These are phyloP conservation scores for Stereocaulon alpinum DNA, from an alignment of 495 filamentous ascomycete species.

Conservation along the genomic window DNA sequence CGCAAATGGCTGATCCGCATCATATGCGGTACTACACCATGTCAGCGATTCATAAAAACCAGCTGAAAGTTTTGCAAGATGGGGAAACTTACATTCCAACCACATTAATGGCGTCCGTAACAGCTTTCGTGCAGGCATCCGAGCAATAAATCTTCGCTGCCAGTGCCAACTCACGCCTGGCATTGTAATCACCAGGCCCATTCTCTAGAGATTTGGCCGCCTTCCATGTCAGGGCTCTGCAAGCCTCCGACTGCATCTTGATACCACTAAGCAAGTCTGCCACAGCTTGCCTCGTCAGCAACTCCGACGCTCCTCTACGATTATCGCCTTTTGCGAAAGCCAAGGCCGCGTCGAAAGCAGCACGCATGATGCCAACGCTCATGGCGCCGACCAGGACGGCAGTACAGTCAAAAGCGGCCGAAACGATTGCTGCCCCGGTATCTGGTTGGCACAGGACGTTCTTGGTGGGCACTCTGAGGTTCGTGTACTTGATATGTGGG, in stretches of 20 bases:
- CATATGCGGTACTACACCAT: conserved; percentile 32
- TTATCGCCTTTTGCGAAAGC: conserved; percentile 36
- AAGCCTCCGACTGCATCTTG: conserved; percentile 44
- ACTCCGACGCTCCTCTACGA: conserved; percentile 31
- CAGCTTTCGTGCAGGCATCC: conserved; percentile 37
- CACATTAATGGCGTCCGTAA: conserved; percentile 37
- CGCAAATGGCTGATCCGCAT: conserved; percentile 33
- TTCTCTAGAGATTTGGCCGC: conserved; percentile 34
- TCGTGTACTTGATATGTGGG: conserved; percentile 37
- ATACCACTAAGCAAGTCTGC: conserved; percentile 41
- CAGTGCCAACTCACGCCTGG: conserved; percentile 34
- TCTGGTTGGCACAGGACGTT: conserved; percentile 38
- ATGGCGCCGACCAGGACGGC: conserved; percentile 44
- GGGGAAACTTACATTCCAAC: conserved; percentile 20
- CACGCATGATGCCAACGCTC: conserved; percentile 42
- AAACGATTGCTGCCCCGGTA: conserved; percentile 30
- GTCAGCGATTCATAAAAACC: neutral
- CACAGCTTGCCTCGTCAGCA: conserved; percentile 39
- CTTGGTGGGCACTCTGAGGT: conserved; percentile 36
- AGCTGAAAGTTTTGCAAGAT: neutral
- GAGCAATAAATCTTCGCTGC: conserved; percentile 44
- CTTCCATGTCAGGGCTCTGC: conserved; percentile 43
- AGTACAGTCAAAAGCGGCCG: conserved; percentile 32
- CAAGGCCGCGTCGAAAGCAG: conserved; percentile 42
- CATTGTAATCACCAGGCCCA: conserved; percentile 31